Evolutionary conservation across 2,329 filamentous ascomycete genomes (phyloP).

Genomic region (Pestalotiopsis sp.): DNA sequence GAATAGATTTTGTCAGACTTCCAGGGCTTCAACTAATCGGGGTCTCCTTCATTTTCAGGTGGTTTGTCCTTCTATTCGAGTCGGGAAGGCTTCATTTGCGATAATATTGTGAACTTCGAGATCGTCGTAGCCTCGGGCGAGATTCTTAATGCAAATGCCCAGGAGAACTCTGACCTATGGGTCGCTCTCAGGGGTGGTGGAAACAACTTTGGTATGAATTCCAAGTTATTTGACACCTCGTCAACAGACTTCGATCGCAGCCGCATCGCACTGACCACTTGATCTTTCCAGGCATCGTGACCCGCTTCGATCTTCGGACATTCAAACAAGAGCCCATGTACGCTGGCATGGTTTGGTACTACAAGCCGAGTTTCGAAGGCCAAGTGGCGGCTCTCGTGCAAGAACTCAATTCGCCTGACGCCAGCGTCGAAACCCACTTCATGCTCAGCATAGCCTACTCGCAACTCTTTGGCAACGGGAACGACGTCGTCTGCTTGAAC

Average conservation of each 20-base stretch:
- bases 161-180: not conserved
- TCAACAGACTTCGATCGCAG: too few relatives aligned
- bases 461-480: not conserved
- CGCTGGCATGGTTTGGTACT: conserved; percentile 5
- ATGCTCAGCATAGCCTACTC: conserved; percentile 15
- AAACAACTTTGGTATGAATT: not conserved
- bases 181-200: not conserved
- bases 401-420: conserved; percentile 9
- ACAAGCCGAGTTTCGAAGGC: not conserved
- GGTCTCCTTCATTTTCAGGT: not conserved
- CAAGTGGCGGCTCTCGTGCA: conserved; percentile 10
- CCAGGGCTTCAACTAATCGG: not conserved
- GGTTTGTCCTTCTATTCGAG: conserved; percentile 8
- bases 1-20: not conserved
- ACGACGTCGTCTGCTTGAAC: conserved; percentile 14
- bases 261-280: not conserved
- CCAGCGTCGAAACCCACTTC: conserved; percentile 14
- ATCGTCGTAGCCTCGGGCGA: conserved; percentile 10
- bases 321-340: conserved; percentile 8
- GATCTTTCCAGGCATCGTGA: not conserved
- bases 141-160: conserved; percentile 9
- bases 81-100: conserved; percentile 13
- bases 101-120: conserved; percentile 12
- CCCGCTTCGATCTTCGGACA: conserved; percentile 5
- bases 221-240: not conserved